Base-by-base conservation (phyloP, 495 filamentous ascomycete genomes). In the Penicillium canescens region DNA sequence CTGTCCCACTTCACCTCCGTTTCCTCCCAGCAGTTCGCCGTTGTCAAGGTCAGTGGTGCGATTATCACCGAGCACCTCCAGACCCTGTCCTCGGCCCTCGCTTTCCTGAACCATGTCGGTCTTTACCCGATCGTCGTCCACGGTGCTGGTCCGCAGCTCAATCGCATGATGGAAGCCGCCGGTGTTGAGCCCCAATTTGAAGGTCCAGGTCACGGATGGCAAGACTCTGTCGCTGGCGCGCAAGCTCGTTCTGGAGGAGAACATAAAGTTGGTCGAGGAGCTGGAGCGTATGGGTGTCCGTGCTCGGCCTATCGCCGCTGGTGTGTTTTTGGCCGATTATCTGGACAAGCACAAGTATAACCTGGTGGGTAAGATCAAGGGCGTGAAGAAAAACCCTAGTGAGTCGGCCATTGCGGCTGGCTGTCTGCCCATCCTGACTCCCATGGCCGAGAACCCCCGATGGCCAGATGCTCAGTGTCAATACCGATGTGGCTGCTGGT, bases 11-110 rank as follows among this genome's bases (percentile, higher is more conserved):
- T 98, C 80, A 94, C 87, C 50, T 96, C 92, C 34, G 94, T 97
- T 43, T 95, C 93, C 20, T 96, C 90, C 6, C 93, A 97, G 78
- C 91, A 96, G 65, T 98, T 98, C 71, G 94, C 94, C 60, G 94
- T 98, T 45, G 96, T 98, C 72, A 98, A 98, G 79, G 95, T 98
- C 46, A 95, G 94, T 20, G 94, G 94, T 46, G 94, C 95, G 44
- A 98, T 98, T 62, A 86, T 98, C 60, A 96, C 93, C 54, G 93
- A 98, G 70, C 90, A 96, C 75, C 80, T 96, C 46, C 87, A 96
- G 68, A 89, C 88, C 38, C 81, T 98, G 46, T 94, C 91, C 58
- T 89, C 87, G 33, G 89, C 89, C 6, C 80, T 98, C 51, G 89
- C 90, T 14, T 95, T 96, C 77, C 84, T 98, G 24, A 92, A 96